Conservation (phyloP, 2,329 filamentous ascomycete species). For the Penicillium corylophilum region DNA sequence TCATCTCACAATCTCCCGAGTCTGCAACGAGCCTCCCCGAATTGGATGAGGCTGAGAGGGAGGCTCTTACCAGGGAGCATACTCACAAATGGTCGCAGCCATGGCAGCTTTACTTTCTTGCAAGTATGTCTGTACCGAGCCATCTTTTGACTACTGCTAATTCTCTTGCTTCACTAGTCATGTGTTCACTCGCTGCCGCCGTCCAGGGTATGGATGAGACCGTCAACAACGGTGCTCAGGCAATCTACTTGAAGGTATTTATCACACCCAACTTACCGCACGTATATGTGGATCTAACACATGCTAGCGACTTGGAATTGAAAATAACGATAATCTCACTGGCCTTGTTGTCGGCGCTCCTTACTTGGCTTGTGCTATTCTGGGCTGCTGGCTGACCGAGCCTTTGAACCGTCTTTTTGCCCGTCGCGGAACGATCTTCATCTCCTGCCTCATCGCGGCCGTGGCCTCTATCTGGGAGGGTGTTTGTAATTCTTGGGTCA, state of each 20-base stretch:
- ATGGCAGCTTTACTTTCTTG: slow-evolving; percentile 49
- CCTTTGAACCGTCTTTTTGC: slow-evolving; percentile 47
- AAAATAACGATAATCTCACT: slow-evolving; percentile 33
- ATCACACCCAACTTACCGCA: neutral
- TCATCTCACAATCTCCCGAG: slow-evolving; percentile 53
- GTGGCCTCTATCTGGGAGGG: slow-evolving; percentile 46
- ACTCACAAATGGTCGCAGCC: slow-evolving; percentile 54
- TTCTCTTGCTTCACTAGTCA: slow-evolving; percentile 27
- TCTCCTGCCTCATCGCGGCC: slow-evolving; percentile 43
- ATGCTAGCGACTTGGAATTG: slow-evolving; percentile 14
- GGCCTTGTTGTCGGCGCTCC: slow-evolving; percentile 48
- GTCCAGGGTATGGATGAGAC: slow-evolving; percentile 57
- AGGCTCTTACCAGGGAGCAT: slow-evolving; percentile 44
- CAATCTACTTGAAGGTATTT: slow-evolving; percentile 33
- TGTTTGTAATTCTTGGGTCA: slow-evolving; percentile 43
- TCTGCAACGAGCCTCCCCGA: slow-evolving; percentile 51
- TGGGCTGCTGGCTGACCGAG: slow-evolving; percentile 52
- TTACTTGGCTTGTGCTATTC: slow-evolving; percentile 45
- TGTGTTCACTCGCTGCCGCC: slow-evolving; percentile 56
- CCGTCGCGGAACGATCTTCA: slow-evolving; percentile 48
- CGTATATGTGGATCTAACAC: neutral
- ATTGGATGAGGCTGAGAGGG: slow-evolving; percentile 46
- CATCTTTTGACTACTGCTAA: neutral
- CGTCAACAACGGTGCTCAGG: slow-evolving; percentile 49
- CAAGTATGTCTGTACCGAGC: slow-evolving; percentile 27